phyloP scores from a whole-genome alignment of 192 early-diverging fungal species.

The Coemansia sp. region DNA sequence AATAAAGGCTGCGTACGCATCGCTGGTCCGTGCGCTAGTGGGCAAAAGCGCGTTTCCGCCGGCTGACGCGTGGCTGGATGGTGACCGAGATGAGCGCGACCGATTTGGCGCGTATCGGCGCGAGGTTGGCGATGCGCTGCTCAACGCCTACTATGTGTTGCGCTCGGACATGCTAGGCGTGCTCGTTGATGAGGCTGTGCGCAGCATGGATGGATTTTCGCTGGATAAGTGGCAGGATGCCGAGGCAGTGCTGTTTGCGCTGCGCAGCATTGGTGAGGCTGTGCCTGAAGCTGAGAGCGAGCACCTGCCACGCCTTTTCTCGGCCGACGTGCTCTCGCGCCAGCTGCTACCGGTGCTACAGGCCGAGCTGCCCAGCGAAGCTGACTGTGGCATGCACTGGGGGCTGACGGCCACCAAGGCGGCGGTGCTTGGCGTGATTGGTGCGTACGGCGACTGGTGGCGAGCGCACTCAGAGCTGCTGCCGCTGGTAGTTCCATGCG shows the following conservation, averaged over 20 bases:
- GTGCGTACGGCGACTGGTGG: slow-evolving; percentile 69
- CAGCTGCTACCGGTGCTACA: slow-evolving; percentile 44
- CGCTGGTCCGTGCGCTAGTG: slow-evolving; percentile 56
- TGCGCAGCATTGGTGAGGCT: slow-evolving; percentile 65
- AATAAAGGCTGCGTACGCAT: slow-evolving; percentile 30
- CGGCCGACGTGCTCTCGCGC: slow-evolving; percentile 39
- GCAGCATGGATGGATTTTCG: slow-evolving; percentile 19
- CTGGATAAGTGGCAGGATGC: slow-evolving; percentile 33
- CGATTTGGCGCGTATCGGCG: slow-evolving; percentile 62
- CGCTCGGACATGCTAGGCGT: slow-evolving; percentile 55
- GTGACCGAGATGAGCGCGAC: slow-evolving; percentile 58
- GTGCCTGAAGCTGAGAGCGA: slow-evolving; percentile 53
- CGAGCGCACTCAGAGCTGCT: slow-evolving; percentile 61
- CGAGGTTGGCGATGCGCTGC: slow-evolving; percentile 71
- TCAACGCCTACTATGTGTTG: slow-evolving; percentile 66
- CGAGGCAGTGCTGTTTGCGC: slow-evolving; percentile 64
- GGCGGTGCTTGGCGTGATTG: slow-evolving; percentile 35
- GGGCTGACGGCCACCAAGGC: slow-evolving; percentile 24
- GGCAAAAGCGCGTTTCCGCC: slow-evolving; percentile 59
- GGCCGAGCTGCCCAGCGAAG: slow-evolving; percentile 14
- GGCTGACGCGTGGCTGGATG: slow-evolving; percentile 54
- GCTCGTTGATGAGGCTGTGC: slow-evolving; percentile 32
- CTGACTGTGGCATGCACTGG: slow-evolving; percentile 21
- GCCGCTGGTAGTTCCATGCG: slow-evolving; percentile 58
- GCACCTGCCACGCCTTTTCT: slow-evolving; percentile 62